Evolutionary conservation across 179 eudicot species (phyloP).

Genomic region (Drosera spatulata): DNA sequence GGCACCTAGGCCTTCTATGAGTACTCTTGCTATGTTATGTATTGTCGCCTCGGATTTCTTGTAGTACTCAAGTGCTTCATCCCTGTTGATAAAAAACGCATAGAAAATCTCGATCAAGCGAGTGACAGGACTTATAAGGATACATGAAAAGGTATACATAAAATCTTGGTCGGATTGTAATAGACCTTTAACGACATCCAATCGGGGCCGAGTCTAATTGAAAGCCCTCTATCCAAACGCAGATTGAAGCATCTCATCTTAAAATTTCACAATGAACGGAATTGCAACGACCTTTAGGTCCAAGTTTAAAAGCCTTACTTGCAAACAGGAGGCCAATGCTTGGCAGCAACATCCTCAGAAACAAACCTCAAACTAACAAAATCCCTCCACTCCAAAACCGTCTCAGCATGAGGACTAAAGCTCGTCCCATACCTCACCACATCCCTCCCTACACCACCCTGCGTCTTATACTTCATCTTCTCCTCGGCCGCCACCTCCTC

Average conservation of each 20-base stretch:
- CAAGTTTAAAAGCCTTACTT: slow-evolving; percentile 3
- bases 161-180: too few species aligned
- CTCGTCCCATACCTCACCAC: slow-evolving; percentile 10
- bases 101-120: neutral
- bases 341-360: slow-evolving; percentile 4
- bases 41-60: neutral
- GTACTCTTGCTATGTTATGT: neutral
- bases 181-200: too few species aligned
- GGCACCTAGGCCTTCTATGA: neutral
- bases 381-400: slow-evolving; percentile 25
- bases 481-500: slow-evolving; percentile 13
- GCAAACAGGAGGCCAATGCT: slow-evolving; percentile 18
- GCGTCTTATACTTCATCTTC: slow-evolving; percentile 15
- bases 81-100: neutral
- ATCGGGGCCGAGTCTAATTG: too few species aligned
- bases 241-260: too few species aligned
- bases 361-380: slow-evolving; percentile 12
- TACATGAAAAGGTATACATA: too few species aligned
- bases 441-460: slow-evolving; percentile 2
- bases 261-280: too few species aligned
- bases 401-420: slow-evolving; percentile 15
- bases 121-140: neutral
- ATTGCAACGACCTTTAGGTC: too few species aligned
- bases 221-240: too few species aligned
- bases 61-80: neutral